Evolutionary conservation across 495 filamentous ascomycete species (phyloP), one percentile per base, ranked within the genome.

Genomic region (Talaromyces stipitatus): DNA sequence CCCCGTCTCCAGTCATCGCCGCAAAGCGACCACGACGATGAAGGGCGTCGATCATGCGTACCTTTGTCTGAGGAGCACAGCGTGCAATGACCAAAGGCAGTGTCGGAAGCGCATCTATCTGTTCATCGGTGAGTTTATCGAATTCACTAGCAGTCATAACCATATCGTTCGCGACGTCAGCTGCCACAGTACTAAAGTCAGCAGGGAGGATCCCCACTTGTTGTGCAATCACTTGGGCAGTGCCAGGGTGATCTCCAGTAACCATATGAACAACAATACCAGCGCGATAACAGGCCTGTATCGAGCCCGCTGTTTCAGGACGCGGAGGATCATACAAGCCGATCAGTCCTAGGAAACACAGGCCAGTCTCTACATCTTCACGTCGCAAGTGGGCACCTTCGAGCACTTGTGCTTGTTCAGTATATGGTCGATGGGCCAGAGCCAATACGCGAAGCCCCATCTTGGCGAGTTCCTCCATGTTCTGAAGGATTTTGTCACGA

Each of bases 1-100:
- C 89, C 57, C 90, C 90, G 57, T 94, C 90, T 65, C 90, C 90
- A n/a, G 90, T 92, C 79, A 95, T 90, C 28, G 86, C 89, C n/a
- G 82, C 85, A 60, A 88, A 85, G 24, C 71, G 64, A 29, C 80
- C 80, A 48, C 85, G 72, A 43, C 85, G 79, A 57, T 89, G 86
- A 54, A 91, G 67, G 4, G 86, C 85, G 50, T 89, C 83, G 28
- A 94, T 86, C 82, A 91, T 89, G 48, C 87, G 83, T 29, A 90
- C 82, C 65, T 90, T 90, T 22, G 85, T 89, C 50, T 82, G 78
- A 2, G 86, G 88, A 4, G 84, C 81, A 58, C 85, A 89, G 50
- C 86, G 80, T 61, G 87, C 85, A 62, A 90, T 78, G 38, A 91
- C 85, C 53, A 87, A 62, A 2, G 87, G 85, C 7, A 90, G 76